Conservation (phyloP, 2,329 filamentous ascomycete species). For the Verticillium klebahnii region DNA sequence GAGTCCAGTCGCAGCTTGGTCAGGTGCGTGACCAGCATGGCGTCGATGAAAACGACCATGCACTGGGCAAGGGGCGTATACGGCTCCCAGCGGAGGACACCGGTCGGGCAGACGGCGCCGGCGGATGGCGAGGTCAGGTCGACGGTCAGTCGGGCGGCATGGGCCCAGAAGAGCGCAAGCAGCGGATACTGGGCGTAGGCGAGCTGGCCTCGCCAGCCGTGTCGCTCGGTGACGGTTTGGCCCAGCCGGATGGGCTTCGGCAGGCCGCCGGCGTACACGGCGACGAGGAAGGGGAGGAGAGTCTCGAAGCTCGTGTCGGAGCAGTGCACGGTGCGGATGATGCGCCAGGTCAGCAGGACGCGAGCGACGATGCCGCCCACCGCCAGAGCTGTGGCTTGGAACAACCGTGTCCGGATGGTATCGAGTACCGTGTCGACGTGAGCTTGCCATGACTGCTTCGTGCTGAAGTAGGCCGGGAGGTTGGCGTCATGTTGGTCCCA, state of each 20-base stretch:
- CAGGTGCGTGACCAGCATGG: conserved; percentile 21
- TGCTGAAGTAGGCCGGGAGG: not conserved
- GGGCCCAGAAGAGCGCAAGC: conserved; percentile 24
- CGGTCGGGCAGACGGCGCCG: conserved; percentile 24
- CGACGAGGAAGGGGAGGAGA: conserved; percentile 24
- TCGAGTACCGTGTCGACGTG: conserved; percentile 3
- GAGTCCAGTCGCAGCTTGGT: conserved; percentile 19
- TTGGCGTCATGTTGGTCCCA: conserved; percentile 3
- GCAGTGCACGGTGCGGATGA: conserved; percentile 25
- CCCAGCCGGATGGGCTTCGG: conserved; percentile 16
- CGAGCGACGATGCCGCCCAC: conserved; percentile 18
- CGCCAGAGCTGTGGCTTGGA: conserved; percentile 14
- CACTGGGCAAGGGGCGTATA: conserved; percentile 23
- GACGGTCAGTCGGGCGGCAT: conserved; percentile 21
- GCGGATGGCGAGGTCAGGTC: conserved; percentile 18
- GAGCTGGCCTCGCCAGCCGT: conserved; percentile 4
- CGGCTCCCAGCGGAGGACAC: conserved; percentile 17
- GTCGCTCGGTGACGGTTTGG: conserved; percentile 14
- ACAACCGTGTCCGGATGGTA: conserved; percentile 4
- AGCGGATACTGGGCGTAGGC: conserved; percentile 13
- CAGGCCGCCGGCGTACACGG: conserved; percentile 16
- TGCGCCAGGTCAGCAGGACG: conserved; percentile 24
- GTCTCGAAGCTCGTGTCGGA: conserved; percentile 28
- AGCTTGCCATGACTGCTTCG: conserved; percentile 1
- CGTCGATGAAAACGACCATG: conserved; percentile 22